These are phyloP conservation scores for Fusarium sp. DNA, from an alignment of 2,329 filamentous ascomycete species.

Conservation along the genomic window DNA sequence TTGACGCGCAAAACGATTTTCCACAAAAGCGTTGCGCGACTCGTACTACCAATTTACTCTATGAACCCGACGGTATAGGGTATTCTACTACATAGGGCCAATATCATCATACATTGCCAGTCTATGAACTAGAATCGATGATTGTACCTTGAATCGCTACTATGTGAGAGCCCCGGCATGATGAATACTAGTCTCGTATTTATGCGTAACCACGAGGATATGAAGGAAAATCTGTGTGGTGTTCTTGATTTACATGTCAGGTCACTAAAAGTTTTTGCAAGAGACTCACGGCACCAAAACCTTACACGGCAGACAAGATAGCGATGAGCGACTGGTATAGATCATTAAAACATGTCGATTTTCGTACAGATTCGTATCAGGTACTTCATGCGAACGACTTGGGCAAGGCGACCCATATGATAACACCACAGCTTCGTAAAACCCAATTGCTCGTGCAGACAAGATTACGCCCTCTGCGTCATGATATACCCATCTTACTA, in stretches of 20 bases:
- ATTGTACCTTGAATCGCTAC: too few species aligned
- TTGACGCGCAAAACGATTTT: too few species aligned
- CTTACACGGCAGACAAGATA: too few species aligned
- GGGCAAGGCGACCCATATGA: constrained; percentile 4
- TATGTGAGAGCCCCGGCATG: too few species aligned
- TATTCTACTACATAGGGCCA: not conserved
- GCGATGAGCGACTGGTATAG: not conserved
- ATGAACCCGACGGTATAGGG: not conserved
- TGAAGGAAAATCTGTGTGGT: too few species aligned
- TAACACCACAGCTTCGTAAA: constrained; percentile 14
- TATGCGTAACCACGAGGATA: too few species aligned
- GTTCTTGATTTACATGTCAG: too few species aligned
- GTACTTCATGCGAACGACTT: constrained; percentile 2
- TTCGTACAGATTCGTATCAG: constrained; percentile 28
- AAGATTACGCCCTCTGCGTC: constrained; percentile 25
- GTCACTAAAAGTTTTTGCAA: too few species aligned
- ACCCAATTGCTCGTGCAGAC: constrained; percentile 21
- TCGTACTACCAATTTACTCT: not conserved
- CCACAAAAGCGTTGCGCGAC: not conserved
- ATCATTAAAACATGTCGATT: constrained; percentile 34
- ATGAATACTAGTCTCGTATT: too few species aligned
- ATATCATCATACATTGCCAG: too few species aligned
- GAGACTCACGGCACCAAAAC: too few species aligned
- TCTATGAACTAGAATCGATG: too few species aligned
- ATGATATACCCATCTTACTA: constrained; percentile 18